Conservation (phyloP, 331 rosid species). For the Quercus tomentella region DNA sequence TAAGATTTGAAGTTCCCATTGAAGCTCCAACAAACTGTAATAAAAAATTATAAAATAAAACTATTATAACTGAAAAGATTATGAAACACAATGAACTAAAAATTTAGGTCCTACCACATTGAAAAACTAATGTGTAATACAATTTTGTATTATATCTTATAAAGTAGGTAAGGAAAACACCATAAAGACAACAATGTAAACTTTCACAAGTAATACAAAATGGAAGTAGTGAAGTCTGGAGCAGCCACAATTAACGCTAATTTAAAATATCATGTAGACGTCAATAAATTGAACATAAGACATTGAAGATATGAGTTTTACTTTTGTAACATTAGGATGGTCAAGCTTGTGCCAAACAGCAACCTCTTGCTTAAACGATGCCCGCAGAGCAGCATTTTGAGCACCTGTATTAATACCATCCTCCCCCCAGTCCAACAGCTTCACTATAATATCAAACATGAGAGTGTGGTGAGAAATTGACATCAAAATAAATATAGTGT, state of each 20-base stretch:
- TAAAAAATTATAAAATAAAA: slow-evolving; percentile 14
- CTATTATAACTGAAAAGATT: neutral
- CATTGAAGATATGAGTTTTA: slow-evolving; percentile 26
- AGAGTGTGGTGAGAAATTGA: slow-evolving; percentile 27
- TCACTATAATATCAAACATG: slow-evolving; percentile 47
- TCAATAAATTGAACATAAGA: slow-evolving; percentile 11
- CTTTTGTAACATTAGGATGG: slow-evolving; percentile 88
- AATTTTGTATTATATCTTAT: neutral
- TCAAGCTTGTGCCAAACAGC: slow-evolving; percentile 89
- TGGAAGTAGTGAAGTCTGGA: slow-evolving; percentile 1
- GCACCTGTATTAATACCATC: slow-evolving; percentile 59
- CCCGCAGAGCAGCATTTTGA: slow-evolving; percentile 66
- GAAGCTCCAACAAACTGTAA: slow-evolving; percentile 92
- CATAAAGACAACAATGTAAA: neutral
- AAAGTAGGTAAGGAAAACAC: neutral
- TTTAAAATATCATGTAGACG: neutral
- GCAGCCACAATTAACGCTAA: slow-evolving; percentile 6
- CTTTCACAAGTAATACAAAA: neutral
- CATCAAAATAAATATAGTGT: neutral
- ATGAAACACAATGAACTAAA: neutral
- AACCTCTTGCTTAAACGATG: slow-evolving; percentile 87
- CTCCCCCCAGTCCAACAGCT: slow-evolving; percentile 95
- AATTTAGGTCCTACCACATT: neutral
- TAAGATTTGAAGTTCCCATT: slow-evolving; percentile 71
- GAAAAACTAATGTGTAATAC: neutral